Percentiles rank a stretch among this genome's conserved stretches.
phyloP scores from a whole-genome alignment of 2,329 filamentous ascomycete genomes.

The Neofusicoccum parvum region DNA sequence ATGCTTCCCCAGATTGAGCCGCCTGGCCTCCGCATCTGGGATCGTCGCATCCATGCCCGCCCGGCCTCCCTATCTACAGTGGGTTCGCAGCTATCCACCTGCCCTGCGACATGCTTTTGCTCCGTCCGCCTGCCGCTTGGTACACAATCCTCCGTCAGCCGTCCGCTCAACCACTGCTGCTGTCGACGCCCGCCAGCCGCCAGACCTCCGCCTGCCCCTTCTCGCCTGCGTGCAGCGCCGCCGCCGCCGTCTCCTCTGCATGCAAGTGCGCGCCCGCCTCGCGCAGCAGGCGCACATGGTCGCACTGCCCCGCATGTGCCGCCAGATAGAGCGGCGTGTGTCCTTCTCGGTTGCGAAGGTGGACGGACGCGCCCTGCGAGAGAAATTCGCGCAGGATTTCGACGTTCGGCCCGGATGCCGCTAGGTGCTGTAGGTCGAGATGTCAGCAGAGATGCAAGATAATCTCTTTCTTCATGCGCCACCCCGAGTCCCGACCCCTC shows the following conservation, averaged over 20 bases:
- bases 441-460: slow-evolving; percentile 19
- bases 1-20: slow-evolving; percentile 15
- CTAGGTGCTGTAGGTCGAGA: slow-evolving; percentile 52
- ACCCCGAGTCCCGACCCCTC: not conserved
- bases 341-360: slow-evolving; percentile 60
- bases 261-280: slow-evolving; percentile 63
- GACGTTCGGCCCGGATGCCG: slow-evolving; percentile 58
- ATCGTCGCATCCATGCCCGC: not conserved
- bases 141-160: slow-evolving; percentile 3
- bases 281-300: slow-evolving; percentile 57
- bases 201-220: slow-evolving; percentile 39
- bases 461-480: slow-evolving; percentile 17
- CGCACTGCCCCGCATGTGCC: slow-evolving; percentile 56
- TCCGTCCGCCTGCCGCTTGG: not conserved
- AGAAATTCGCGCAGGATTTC: slow-evolving; percentile 60
- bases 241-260: slow-evolving; percentile 57
- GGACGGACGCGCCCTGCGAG: slow-evolving; percentile 59
- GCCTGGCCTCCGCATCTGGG: slow-evolving; percentile 2
- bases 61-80: slow-evolving; percentile 8
- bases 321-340: slow-evolving; percentile 63
- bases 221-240: slow-evolving; percentile 46
- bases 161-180: slow-evolving; percentile 12
- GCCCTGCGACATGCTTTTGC: not conserved
- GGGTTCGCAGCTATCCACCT: slow-evolving; percentile 8
- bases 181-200: slow-evolving; percentile 27